Evolutionary conservation across 768 basidiomycete species (phyloP).

Genomic region (Podaxis sp.): DNA sequence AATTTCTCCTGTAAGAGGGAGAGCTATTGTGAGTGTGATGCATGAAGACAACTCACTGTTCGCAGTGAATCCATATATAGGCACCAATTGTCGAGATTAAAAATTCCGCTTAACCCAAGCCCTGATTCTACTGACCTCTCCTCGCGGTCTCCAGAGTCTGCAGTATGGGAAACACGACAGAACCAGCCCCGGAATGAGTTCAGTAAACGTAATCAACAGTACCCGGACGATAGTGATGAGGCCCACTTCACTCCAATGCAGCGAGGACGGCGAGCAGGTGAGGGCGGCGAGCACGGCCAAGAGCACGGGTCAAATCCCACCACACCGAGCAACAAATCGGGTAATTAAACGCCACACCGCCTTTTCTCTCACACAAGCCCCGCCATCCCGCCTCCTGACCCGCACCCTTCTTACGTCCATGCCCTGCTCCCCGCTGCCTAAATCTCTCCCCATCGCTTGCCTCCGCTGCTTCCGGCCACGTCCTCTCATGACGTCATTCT

Average conservation of each 20-base stretch:
- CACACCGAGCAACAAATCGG: conserved; percentile 4
- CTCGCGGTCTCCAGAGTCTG: neutral
- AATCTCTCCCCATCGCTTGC: neutral
- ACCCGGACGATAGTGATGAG: neutral
- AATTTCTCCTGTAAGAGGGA: conserved; percentile 12
- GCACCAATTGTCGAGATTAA: conserved; percentile 14
- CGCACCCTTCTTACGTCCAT: neutral
- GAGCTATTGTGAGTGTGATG: conserved; percentile 11
- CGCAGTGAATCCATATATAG: conserved; percentile 13
- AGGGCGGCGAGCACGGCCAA: conserved; percentile 3
- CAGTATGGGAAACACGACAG: neutral
- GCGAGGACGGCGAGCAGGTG: neutral
- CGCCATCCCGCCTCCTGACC: neutral
- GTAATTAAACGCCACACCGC: neutral
- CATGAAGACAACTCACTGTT: conserved; percentile 11
- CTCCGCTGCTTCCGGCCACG: neutral
- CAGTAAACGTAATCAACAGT: neutral
- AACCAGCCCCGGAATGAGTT: neutral
- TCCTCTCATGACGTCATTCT: conserved; percentile 7
- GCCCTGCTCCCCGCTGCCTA: neutral
- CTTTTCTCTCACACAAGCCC: neutral
- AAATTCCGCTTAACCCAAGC: conserved; percentile 16
- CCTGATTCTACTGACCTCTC: conserved; percentile 1
- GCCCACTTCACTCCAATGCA: neutral
- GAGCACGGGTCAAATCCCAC: conserved; percentile 11